phyloP scores from a whole-genome alignment of 257 asterid genomes.

The Verbena officinalis region DNA sequence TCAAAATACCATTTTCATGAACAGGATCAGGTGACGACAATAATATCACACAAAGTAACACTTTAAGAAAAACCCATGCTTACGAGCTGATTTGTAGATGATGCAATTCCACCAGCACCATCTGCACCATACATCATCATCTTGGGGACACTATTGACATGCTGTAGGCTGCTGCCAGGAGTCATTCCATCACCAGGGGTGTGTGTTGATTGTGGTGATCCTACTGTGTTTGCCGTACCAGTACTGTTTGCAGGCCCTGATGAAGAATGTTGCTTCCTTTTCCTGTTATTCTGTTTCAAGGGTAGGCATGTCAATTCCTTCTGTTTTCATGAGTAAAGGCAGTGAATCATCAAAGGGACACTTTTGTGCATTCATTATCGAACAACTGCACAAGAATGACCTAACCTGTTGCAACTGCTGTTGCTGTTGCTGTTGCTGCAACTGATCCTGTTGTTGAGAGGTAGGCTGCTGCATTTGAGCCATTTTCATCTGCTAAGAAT shows the following conservation, averaged over 20 bases:
- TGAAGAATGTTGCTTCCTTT: constrained; percentile 89
- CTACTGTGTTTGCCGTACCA: constrained; percentile 79
- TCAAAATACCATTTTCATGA: neutral
- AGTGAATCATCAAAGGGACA: neutral
- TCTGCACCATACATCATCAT: constrained; percentile 83
- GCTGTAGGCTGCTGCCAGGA: constrained; percentile 80
- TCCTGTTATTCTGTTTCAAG: constrained; percentile 78
- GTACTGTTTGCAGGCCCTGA: constrained; percentile 92
- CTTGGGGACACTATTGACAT: constrained; percentile 70
- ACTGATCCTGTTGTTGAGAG: constrained; percentile 50
- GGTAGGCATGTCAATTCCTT: constrained; percentile 24
- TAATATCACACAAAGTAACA: neutral
- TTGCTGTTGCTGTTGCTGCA: constrained; percentile 49
- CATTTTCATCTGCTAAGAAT: constrained; percentile 44
- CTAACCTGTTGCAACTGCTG: constrained; percentile 48
- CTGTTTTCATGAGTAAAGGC: constrained; percentile 7
- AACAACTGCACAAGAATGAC: constrained; percentile 19
- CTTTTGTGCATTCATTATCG: too few species aligned
- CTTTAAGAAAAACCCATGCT: constrained; percentile 24
- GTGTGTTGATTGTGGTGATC: constrained; percentile 91
- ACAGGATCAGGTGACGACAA: constrained; percentile 1
- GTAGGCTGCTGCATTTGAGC: constrained; percentile 46
- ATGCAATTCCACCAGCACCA: constrained; percentile 88
- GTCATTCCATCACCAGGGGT: constrained; percentile 95
- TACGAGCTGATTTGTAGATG: constrained; percentile 93